Percentiles rank a stretch among this genome's conserved stretches.
These are phyloP conservation scores for Casuarina cunninghamiana DNA, from an alignment of 306 rosid genomes.

Conservation along the genomic window DNA sequence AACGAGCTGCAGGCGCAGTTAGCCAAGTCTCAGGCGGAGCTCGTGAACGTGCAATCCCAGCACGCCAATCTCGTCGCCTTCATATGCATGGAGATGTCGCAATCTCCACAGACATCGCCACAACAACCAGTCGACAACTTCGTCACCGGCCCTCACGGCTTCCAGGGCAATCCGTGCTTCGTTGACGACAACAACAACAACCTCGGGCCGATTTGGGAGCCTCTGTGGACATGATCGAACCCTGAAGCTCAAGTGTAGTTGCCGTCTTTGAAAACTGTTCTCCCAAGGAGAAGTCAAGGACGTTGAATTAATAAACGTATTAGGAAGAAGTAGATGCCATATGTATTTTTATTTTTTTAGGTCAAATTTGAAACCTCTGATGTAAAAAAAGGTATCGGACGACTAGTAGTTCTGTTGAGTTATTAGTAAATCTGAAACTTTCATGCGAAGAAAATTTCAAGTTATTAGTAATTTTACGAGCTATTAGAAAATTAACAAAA, in stretches of 20 bases:
- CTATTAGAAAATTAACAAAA: no score
- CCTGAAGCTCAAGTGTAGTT: background rate
- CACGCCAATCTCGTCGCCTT: conserved; percentile 79
- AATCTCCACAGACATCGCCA: conserved; percentile 50
- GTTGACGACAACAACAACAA: conserved; percentile 46
- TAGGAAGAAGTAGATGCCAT: conserved; percentile 6
- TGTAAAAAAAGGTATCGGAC: no score
- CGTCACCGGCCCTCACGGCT: conserved; percentile 32
- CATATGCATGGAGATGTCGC: conserved; percentile 74
- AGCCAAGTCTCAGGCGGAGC: conserved; percentile 86
- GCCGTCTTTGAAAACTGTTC: conserved; percentile 35
- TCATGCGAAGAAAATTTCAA: no score
- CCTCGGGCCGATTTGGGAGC: conserved; percentile 61
- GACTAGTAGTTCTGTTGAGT: no score
- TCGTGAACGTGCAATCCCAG: conserved; percentile 73
- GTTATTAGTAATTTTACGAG: no score
- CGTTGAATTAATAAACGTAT: conserved; percentile 22
- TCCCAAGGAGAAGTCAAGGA: conserved; percentile 64
- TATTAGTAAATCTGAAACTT: no score
- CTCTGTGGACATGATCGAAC: conserved; percentile 63
- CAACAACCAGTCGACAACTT: conserved; percentile 56
- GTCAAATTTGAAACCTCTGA: no score
- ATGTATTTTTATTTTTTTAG: background rate
- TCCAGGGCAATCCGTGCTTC: conserved; percentile 43
- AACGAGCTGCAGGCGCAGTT: conserved; percentile 86